These are phyloP conservation scores for Volvariella surrecta DNA, from an alignment of 1,284 basidiomycete species.

Conservation along the genomic window DNA sequence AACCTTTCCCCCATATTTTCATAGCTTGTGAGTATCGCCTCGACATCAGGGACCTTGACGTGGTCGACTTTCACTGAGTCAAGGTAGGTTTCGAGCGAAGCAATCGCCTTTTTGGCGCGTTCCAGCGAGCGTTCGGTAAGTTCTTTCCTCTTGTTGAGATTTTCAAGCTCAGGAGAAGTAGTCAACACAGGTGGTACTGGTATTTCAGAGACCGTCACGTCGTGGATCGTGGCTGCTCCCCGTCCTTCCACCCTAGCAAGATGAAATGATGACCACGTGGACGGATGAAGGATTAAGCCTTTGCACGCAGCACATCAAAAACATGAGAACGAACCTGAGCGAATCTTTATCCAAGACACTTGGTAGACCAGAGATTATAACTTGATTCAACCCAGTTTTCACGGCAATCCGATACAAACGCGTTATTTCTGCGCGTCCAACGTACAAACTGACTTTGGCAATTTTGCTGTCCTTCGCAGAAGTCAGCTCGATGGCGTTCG, in stretches of 20 bases:
- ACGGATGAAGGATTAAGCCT: neutral
- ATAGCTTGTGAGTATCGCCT: constrained; percentile 21
- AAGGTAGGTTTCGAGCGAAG: constrained; percentile 22
- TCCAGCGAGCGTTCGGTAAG: constrained; percentile 15
- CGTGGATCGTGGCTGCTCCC: constrained; percentile 24
- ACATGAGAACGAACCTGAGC: constrained; percentile 19
- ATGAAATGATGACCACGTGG: neutral
- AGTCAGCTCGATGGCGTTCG: constrained; percentile 17
- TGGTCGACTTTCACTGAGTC: constrained; percentile 21
- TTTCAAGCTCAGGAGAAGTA: constrained; percentile 11
- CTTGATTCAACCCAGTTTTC: constrained; percentile 25
- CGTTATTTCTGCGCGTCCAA: constrained; percentile 25
- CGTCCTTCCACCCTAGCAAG: constrained; percentile 21
- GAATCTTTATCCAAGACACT: constrained; percentile 24
- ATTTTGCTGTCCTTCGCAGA: constrained; percentile 22
- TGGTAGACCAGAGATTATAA: constrained; percentile 24
- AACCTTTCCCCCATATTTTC: constrained; percentile 21
- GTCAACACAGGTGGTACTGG: constrained; percentile 10
- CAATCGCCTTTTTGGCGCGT: constrained; percentile 18
- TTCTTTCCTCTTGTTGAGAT: constrained; percentile 7
- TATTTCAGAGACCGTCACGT: constrained; percentile 18
- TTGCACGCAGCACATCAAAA: neutral
- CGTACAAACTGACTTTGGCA: constrained; percentile 22
- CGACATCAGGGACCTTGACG: constrained; percentile 19
- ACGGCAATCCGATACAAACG: constrained; percentile 22